These are phyloP conservation scores for Phyllosticta citriasiana DNA, from an alignment of 2,329 filamentous ascomycete genomes.

Conservation along the genomic window DNA sequence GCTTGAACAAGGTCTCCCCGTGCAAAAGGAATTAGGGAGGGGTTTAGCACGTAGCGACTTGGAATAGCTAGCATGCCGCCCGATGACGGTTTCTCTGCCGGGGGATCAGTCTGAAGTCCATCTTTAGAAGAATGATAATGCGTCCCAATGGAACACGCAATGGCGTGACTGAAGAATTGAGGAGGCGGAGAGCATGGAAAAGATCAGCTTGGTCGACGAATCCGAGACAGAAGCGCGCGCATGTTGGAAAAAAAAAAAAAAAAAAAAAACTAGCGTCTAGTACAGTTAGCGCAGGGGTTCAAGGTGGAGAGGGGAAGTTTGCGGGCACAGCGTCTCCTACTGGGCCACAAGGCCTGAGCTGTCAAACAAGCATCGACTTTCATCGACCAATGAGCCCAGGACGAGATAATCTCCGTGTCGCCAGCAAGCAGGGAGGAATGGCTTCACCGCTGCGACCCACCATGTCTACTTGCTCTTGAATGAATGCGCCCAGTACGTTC, in stretches of 20 bases:
- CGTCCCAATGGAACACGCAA: neutral
- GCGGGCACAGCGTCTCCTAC: neutral
- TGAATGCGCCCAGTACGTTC: neutral
- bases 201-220: neutral
- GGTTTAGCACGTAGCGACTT: neutral
- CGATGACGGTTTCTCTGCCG: neutral
- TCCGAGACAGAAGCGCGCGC: neutral
- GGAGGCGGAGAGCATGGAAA: neutral
- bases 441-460: neutral
- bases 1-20: neutral
- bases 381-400: neutral
- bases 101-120: neutral
- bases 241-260: neutral
- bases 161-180: neutral
- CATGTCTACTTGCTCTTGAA: neutral
- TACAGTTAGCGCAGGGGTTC: neutral
- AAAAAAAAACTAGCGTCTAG: neutral
- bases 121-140: neutral
- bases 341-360: neutral
- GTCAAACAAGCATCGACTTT: neutral
- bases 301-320: neutral
- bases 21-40: neutral
- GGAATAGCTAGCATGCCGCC: neutral
- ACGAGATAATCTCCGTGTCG: neutral
- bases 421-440: neutral